Percentiles rank a stretch among this genome's conserved stretches.
Evolutionary conservation across 192 early-diverging fungal species (phyloP).

Genomic region (Cladochytrium replicatum): DNA sequence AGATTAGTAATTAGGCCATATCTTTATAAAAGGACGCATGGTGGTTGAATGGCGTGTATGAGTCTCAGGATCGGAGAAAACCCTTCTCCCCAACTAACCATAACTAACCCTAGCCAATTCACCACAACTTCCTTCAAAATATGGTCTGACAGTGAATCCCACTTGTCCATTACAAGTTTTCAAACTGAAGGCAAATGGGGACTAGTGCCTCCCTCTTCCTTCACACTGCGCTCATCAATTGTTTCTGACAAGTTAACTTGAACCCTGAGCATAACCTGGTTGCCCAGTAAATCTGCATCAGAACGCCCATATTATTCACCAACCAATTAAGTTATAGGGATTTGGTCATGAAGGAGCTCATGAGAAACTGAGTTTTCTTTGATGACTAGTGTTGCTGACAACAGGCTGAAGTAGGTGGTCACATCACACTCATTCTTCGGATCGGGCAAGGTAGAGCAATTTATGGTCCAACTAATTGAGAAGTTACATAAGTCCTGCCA

Average conservation of each 20-base stretch:
- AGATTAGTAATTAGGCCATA: too few species aligned
- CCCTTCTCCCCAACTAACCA: too few species aligned
- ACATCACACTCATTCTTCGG: slow-evolving; percentile 35
- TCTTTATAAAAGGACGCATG: slow-evolving; percentile 32
- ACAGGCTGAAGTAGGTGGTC: slow-evolving; percentile 34
- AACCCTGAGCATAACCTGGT: slow-evolving; percentile 1
- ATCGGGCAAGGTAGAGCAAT: slow-evolving; percentile 35
- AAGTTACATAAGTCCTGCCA: background rate
- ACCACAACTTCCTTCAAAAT: too few species aligned
- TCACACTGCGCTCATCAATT: slow-evolving; percentile 14
- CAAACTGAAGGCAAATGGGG: slow-evolving; percentile 19
- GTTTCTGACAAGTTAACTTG: slow-evolving; percentile 4
- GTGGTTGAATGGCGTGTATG: too few species aligned
- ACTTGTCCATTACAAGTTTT: slow-evolving; percentile 29
- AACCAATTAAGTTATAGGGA: slow-evolving; percentile 31
- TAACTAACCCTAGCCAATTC: too few species aligned
- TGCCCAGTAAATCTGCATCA: background rate
- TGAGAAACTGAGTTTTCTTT: slow-evolving; percentile 29
- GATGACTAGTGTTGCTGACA: slow-evolving; percentile 22
- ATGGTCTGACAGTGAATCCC: slow-evolving; percentile 26
- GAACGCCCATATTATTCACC: background rate
- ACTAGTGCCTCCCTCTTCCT: slow-evolving; percentile 3
- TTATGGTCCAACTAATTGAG: slow-evolving; percentile 27
- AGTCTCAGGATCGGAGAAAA: too few species aligned
- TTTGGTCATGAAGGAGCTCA: slow-evolving; percentile 11